Conservation (phyloP, 2,329 filamentous ascomycete genomes). For the Neoscytalidium dimidiatum region DNA sequence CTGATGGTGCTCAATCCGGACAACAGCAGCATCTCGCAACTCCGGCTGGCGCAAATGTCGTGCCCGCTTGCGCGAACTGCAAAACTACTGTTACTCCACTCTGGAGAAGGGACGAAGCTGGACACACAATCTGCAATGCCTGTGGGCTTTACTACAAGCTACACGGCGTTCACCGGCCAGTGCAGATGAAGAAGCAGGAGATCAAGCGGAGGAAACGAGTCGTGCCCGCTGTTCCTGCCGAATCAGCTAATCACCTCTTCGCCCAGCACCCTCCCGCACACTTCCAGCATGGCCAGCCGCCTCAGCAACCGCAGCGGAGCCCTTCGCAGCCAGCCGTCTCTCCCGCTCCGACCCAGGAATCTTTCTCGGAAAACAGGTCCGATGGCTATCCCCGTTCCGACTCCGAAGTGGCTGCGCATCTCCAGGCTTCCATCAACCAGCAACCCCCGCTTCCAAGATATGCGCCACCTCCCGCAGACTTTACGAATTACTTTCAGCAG, state of each 20-base stretch:
- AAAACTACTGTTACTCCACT: conserved; percentile 94
- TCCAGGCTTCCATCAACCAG: conserved; percentile 10
- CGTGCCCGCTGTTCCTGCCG: conserved; percentile 54
- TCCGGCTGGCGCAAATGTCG: conserved; percentile 55
- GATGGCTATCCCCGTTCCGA: conserved; percentile 14
- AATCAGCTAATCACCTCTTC: conserved; percentile 15
- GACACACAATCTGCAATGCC: conserved; percentile 97
- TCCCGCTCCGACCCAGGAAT: conserved; percentile 10
- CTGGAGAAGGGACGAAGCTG: conserved; percentile 91
- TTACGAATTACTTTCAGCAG: conserved; percentile 14
- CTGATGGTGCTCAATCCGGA: conserved; percentile 24
- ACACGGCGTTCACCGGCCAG: conserved; percentile 87
- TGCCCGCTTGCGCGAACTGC: conserved; percentile 96
- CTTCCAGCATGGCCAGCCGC: conserved; percentile 3
- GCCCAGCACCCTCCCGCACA: conserved; percentile 15
- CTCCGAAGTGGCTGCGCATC: conserved; percentile 15
- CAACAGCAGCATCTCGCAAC: conserved; percentile 28
- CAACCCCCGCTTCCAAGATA: conserved; percentile 1
- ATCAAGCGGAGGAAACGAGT: conserved; percentile 96
- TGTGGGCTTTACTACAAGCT: conserved; percentile 91
- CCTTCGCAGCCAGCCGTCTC: conserved; percentile 9
- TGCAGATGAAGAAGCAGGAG: conserved; percentile 98
- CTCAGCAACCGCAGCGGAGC: conserved; percentile 7
- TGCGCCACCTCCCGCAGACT: conserved; percentile 14
- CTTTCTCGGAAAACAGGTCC: conserved; percentile 7